Evolutionary conservation across 2,329 filamentous ascomycete species (phyloP).

Genomic region (Trichophaea hybrida): DNA sequence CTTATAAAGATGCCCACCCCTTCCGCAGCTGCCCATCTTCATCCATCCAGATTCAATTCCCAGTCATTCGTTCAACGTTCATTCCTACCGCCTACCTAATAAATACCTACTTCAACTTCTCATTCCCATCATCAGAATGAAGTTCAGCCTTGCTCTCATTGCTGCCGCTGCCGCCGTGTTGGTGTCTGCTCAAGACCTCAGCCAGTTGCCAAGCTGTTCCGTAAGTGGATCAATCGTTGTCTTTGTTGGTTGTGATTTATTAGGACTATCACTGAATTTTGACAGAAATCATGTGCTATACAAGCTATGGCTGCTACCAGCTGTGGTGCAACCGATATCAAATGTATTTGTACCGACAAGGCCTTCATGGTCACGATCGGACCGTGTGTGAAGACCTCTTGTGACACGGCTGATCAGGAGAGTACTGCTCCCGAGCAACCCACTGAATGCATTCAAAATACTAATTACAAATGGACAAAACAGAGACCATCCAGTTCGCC

Average conservation of each 20-base stretch:
- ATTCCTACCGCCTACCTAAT: conserved; percentile 31
- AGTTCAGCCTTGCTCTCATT: conserved; percentile 30
- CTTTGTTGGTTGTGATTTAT: neutral
- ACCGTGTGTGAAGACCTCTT: conserved; percentile 38
- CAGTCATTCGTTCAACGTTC: neutral
- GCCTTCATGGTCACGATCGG: conserved; percentile 37
- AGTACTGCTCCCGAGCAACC: conserved; percentile 10
- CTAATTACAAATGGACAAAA: neutral
- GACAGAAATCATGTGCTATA: conserved; percentile 32
- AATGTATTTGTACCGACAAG: conserved; percentile 37
- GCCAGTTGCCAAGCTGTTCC: conserved; percentile 38
- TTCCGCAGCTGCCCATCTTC: conserved; percentile 6
- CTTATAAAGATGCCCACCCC: conserved; percentile 7
- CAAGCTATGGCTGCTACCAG: conserved; percentile 31
- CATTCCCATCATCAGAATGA: conserved; percentile 4
- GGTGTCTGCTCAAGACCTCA: conserved; percentile 34
- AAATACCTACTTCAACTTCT: conserved; percentile 36
- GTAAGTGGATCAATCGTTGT: conserved; percentile 34
- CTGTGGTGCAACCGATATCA: conserved; percentile 32
- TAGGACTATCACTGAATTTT: conserved; percentile 13
- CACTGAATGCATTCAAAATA: neutral
- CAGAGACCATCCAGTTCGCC: conserved; percentile 9
- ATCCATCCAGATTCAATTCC: conserved; percentile 2
- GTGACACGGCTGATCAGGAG: conserved; percentile 33
- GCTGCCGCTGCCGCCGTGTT: conserved; percentile 39